A percentile compares a stretch with the other conserved stretches of the same genome.
Conservation (phyloP, 2,329 filamentous ascomycete genomes). For the Xylariaceae sp. region DNA sequence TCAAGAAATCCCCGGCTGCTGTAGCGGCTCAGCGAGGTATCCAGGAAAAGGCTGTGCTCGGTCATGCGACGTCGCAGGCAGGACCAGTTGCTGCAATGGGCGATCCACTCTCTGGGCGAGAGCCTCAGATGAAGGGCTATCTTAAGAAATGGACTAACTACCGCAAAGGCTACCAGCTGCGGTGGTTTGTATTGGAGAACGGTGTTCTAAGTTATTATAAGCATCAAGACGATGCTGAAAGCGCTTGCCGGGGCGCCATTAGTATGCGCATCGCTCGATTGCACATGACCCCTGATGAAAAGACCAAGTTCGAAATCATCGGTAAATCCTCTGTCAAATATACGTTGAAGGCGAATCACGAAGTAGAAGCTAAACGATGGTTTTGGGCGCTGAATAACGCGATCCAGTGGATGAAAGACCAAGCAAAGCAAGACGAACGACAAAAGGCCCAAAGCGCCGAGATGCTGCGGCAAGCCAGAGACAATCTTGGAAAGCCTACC, state of each 20-base stretch:
- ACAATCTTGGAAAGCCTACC: slow-evolving; percentile 59
- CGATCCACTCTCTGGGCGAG: slow-evolving; percentile 68
- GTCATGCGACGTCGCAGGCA: slow-evolving; percentile 58
- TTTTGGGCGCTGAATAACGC: slow-evolving; percentile 99
- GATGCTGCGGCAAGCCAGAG: slow-evolving; percentile 71
- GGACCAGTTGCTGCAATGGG: slow-evolving; percentile 51
- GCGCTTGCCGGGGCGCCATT: slow-evolving; percentile 93
- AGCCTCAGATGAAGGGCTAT: slow-evolving; percentile 98
- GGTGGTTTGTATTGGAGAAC: slow-evolving; percentile 97
- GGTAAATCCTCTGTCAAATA: slow-evolving; percentile 99
- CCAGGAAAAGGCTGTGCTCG: slow-evolving; percentile 93
- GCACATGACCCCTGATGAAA: slow-evolving; percentile 95
- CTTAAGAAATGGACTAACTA: slow-evolving; percentile 99
- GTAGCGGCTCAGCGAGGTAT: slow-evolving; percentile 92
- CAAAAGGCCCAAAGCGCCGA: slow-evolving; percentile 72
- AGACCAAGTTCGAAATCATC: slow-evolving; percentile 95
- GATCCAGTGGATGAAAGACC: slow-evolving; percentile 97
- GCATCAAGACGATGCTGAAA: slow-evolving; percentile 94
- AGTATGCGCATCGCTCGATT: slow-evolving; percentile 96
- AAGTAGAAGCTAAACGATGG: slow-evolving; percentile 97
- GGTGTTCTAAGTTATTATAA: slow-evolving; percentile 99
- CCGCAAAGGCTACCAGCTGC: slow-evolving; percentile 89
- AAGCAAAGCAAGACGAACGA: slow-evolving; percentile 83
- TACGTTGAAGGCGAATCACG: slow-evolving; percentile 93
- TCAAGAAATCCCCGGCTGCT: slow-evolving; percentile 92